Evolutionary conservation across 441 rosid genomes (phyloP).

Genomic region (Erodium texanum): DNA sequence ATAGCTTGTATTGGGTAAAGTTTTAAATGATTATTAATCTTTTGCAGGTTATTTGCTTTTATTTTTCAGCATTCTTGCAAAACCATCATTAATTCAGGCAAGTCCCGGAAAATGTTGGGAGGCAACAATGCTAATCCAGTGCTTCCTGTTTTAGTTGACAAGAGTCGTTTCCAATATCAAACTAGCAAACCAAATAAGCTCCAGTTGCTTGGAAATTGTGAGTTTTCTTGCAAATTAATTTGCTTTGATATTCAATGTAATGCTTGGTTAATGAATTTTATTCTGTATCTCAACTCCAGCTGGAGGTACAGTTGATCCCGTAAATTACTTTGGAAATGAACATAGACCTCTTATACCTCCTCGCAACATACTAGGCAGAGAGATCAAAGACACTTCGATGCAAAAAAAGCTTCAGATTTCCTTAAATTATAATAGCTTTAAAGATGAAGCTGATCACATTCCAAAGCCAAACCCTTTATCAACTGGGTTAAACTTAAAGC

Average conservation of each 20-base stretch:
- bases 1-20: background rate
- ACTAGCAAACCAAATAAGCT: constrained; percentile 49
- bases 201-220: constrained; percentile 59
- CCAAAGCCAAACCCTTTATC: constrained; percentile 53
- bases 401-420: constrained; percentile 62
- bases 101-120: constrained; percentile 43
- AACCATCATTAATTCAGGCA: background rate
- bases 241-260: no score
- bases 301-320: constrained; percentile 49
- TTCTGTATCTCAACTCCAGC: constrained; percentile 36
- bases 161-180: constrained; percentile 50
- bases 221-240: constrained; percentile 20
- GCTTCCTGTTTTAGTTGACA: constrained; percentile 42
- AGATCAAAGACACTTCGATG: constrained; percentile 40
- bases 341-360: constrained; percentile 37
- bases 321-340: constrained; percentile 53
- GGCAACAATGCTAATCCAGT: constrained; percentile 43
- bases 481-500: constrained; percentile 66
- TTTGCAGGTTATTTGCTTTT: background rate
- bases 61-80: background rate
- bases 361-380: constrained; percentile 42
- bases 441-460: constrained; percentile 50
- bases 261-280: constrained; percentile 8
- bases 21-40: no score
- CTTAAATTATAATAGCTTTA: constrained; percentile 44